phyloP scores from a whole-genome alignment of 768 basidiomycete species.

The Pleurotus eryngii region DNA sequence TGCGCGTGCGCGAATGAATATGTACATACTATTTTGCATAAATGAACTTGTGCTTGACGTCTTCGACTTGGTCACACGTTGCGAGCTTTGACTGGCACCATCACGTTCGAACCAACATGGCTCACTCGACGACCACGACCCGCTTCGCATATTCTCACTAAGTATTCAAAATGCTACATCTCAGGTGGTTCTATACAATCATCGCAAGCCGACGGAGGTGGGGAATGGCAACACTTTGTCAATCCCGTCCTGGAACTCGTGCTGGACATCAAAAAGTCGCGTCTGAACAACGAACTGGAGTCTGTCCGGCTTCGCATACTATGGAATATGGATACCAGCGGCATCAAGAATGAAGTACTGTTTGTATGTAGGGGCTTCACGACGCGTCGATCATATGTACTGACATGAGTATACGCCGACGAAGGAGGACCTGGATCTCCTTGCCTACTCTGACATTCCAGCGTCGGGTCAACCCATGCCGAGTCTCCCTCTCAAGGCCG shows the following conservation, averaged over 20 bases:
- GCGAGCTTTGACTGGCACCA: neutral
- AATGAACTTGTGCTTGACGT: neutral
- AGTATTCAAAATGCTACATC: conserved; percentile 70
- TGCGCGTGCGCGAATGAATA: neutral
- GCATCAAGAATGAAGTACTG: conserved; percentile 50
- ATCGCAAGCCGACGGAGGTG: conserved; percentile 9
- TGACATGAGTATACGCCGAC: conserved; percentile 4
- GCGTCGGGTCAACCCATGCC: conserved; percentile 11
- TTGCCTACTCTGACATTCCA: conserved; percentile 56
- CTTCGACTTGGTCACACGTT: neutral
- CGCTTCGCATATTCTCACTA: conserved; percentile 51
- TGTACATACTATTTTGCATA: neutral
- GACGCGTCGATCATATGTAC: conserved; percentile 3
- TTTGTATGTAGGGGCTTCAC: conserved; percentile 51
- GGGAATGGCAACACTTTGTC: conserved; percentile 78
- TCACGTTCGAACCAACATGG: conserved; percentile 23
- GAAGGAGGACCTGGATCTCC: conserved; percentile 76
- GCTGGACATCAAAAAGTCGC: conserved; percentile 55
- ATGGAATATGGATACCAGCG: conserved; percentile 52
- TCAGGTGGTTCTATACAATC: conserved; percentile 12
- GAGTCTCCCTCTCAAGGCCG: conserved; percentile 73
- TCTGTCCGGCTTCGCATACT: conserved; percentile 64
- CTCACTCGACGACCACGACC: conserved; percentile 60
- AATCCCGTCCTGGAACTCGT: conserved; percentile 64
- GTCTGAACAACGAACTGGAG: conserved; percentile 44